These are phyloP conservation scores for Thraustochytrium sp. DNA, from an alignment of 352 stramenopile genomes.

Conservation along the genomic window DNA sequence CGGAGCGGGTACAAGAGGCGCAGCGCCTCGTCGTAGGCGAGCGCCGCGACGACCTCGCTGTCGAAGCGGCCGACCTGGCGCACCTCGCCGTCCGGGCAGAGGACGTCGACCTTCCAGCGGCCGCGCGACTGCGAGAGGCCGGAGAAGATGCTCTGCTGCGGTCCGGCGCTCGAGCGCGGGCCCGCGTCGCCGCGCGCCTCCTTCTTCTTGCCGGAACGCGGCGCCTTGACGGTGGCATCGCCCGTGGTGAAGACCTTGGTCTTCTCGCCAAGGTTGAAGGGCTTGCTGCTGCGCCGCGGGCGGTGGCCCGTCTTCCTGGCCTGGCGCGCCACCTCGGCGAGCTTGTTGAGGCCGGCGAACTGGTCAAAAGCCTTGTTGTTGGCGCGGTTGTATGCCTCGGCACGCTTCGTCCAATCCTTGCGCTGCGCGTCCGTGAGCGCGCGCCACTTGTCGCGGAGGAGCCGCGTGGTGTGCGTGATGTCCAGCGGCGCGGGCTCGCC, in stretches of 20 bases:
- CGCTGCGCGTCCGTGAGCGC: not conserved
- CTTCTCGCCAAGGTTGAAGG: not conserved
- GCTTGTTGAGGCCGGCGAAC: not conserved
- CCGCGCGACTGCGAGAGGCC: not conserved
- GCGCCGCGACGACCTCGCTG: not conserved
- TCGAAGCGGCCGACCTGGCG: conserved; percentile 22
- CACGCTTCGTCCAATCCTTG: not conserved
- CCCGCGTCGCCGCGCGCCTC: not conserved
- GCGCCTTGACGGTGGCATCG: not conserved
- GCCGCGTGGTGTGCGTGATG: conserved; percentile 9
- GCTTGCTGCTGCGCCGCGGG: not conserved
- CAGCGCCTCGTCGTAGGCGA: conserved; percentile 6
- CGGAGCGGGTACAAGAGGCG: conserved; percentile 1
- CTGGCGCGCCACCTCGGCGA: not conserved
- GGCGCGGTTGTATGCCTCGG: not conserved
- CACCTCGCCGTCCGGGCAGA: conserved; percentile 21
- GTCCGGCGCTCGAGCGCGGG: not conserved
- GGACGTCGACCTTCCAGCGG: not conserved
- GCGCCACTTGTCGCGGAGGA: conserved; percentile 1
- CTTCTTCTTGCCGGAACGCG: not conserved
- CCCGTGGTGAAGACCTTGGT: not conserved
- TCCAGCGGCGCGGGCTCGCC: not conserved
- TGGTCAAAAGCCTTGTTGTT: not conserved
- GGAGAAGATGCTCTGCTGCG: not conserved
- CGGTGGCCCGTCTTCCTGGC: not conserved